Conservation (phyloP, 441 rosid genomes). For the Erodium chrysanthum region DNA sequence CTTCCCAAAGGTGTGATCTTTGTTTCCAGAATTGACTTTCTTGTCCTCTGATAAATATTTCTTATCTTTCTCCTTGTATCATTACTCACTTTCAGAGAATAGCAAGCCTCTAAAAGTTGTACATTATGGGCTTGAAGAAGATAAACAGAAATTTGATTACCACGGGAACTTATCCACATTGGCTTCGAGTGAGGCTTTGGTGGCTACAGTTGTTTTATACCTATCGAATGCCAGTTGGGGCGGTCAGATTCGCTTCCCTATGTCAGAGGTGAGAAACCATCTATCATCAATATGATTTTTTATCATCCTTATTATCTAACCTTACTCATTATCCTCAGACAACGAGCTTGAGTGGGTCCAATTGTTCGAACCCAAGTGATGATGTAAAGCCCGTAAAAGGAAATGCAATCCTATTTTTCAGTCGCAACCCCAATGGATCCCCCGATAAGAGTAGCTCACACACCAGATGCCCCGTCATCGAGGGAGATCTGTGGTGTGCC, state of each 20-base stretch:
- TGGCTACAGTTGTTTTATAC: conserved; percentile 59
- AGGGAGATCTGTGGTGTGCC: conserved; percentile 63
- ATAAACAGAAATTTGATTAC: conserved; percentile 36
- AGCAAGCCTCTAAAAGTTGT: conserved; percentile 41
- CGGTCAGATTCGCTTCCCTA: conserved; percentile 64
- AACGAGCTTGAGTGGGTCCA: conserved; percentile 42
- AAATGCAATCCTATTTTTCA: conserved; percentile 71
- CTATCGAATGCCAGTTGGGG: conserved; percentile 68
- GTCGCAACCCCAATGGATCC: conserved; percentile 42
- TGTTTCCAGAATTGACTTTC: neutral
- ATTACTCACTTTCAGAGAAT: conserved; percentile 37
- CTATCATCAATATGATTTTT: conserved; percentile 2
- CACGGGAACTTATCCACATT: conserved; percentile 35
- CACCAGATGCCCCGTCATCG: conserved; percentile 61
- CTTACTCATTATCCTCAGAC: conserved; percentile 25
- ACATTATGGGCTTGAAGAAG: conserved; percentile 44
- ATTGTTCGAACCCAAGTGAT: conserved; percentile 37
- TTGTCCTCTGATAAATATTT: conserved; percentile 3
- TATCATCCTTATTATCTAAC: conserved; percentile 5
- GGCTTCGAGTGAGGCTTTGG: conserved; percentile 29
- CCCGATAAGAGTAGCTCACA: conserved; percentile 57
- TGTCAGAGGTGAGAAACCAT: conserved; percentile 48
- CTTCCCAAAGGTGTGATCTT: conserved; percentile 56
- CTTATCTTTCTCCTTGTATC: conserved; percentile 10
- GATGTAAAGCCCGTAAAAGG: conserved; percentile 60